Conservation (phyloP, 169 alveolate genomes). For the Perkinsus chesapeaki region DNA sequence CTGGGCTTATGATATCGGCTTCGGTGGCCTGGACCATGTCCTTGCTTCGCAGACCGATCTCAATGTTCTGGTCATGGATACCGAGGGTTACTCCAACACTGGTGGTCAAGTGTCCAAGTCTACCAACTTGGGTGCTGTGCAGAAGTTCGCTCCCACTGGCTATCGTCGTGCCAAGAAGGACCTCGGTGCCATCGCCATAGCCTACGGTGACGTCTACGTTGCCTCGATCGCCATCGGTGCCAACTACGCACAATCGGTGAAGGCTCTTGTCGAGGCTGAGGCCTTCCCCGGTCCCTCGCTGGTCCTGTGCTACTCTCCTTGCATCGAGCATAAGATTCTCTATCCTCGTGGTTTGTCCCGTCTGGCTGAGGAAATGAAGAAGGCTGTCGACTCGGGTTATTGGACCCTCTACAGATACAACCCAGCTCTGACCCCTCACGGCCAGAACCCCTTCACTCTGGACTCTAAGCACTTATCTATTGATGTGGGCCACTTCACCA, state of each 20-base stretch:
- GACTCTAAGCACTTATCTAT: conserved; percentile 30
- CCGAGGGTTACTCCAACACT: conserved; percentile 51
- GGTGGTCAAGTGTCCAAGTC: conserved; percentile 52
- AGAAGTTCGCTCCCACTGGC: conserved; percentile 50
- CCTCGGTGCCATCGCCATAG: conserved; percentile 53
- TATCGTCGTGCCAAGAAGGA: conserved; percentile 45
- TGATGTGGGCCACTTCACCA: conserved; percentile 24
- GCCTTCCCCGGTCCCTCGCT: conserved; percentile 44
- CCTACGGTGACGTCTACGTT: conserved; percentile 47
- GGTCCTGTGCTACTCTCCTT: conserved; percentile 47
- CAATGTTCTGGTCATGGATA: conserved; percentile 45
- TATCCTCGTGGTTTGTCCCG: conserved; percentile 6
- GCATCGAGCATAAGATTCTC: conserved; percentile 47
- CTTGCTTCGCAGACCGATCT: conserved; percentile 29
- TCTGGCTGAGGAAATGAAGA: conserved; percentile 33
- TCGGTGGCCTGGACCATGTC: conserved; percentile 49
- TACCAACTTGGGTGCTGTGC: conserved; percentile 50
- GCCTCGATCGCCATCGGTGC: conserved; percentile 51
- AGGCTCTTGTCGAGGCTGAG: conserved; percentile 49
- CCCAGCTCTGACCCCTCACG: conserved; percentile 24
- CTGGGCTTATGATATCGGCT: conserved; percentile 58
- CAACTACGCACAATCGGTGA: conserved; percentile 34
- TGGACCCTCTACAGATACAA: conserved; percentile 45
- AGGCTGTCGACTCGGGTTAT: conserved; percentile 47
- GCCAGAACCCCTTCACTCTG: conserved; percentile 30